Evolutionary conservation across 2,329 filamentous ascomycete species (phyloP).

Genomic region (Epicoccum sorghinum): DNA sequence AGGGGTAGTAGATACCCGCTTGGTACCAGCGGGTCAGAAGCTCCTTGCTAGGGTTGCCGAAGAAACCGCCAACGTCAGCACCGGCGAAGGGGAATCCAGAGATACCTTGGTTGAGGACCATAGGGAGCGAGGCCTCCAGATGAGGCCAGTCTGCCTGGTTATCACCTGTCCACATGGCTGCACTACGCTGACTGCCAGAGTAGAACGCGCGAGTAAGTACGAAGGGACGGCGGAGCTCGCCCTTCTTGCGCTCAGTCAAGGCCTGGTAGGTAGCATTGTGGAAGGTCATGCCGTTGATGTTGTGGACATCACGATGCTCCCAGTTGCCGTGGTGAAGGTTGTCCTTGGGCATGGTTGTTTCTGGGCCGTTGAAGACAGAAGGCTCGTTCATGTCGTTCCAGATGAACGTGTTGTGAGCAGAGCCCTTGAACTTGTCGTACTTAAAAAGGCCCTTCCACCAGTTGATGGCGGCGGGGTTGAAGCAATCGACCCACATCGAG

Average conservation of each 20-base stretch:
- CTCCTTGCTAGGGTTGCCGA: conserved; percentile 93
- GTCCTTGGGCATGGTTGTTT: conserved; percentile 98
- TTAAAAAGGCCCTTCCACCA: conserved; percentile 94
- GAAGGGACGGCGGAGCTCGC: conserved; percentile 85
- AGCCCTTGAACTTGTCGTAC: conserved; percentile 86
- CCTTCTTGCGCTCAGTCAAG: conserved; percentile 81
- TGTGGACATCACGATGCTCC: conserved; percentile 97
- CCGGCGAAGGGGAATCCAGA: conserved; percentile 92
- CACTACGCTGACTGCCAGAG: conserved; percentile 84
- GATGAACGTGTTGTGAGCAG: conserved; percentile 84
- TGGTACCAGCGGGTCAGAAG: conserved; percentile 96
- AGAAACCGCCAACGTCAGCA: conserved; percentile 97
- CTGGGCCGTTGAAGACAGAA: conserved; percentile 96
- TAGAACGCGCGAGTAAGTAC: conserved; percentile 92
- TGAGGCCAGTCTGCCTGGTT: conserved; percentile 95
- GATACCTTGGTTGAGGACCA: conserved; percentile 92
- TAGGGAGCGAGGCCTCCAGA: conserved; percentile 85
- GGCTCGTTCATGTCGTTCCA: conserved; percentile 99
- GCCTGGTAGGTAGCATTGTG: conserved; percentile 93
- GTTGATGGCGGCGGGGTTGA: conserved; percentile 86
- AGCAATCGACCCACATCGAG: conserved; percentile 94
- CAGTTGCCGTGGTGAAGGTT: conserved; percentile 89
- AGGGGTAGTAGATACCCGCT: conserved; percentile 94
- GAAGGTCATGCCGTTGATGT: conserved; percentile 93
- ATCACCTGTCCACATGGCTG: conserved; percentile 99